phyloP scores from a whole-genome alignment of 1,139 yeast species.

The Pichia sp. region DNA sequence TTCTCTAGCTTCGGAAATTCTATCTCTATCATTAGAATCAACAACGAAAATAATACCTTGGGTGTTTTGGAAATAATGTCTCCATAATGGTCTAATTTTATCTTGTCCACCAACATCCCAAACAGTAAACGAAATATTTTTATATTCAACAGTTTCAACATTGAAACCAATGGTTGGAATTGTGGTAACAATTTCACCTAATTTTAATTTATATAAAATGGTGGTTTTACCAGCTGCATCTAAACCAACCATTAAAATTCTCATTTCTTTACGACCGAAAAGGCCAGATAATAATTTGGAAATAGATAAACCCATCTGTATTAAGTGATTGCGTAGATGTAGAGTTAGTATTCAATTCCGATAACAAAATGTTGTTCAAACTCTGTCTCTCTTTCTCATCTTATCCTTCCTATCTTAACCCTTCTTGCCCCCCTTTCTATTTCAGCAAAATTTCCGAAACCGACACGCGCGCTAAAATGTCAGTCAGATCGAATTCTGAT shows the following conservation, averaged over 20 bases:
- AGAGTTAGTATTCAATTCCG: conserved; percentile 6
- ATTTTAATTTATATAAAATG: conserved; percentile 79
- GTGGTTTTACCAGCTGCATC: conserved; percentile 94
- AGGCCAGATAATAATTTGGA: conserved; percentile 86
- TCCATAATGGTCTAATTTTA: conserved; percentile 92
- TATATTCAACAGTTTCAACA: conserved; percentile 91
- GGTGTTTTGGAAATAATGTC: conserved; percentile 91
- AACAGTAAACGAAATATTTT: conserved; percentile 88
- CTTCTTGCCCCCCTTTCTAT: no score
- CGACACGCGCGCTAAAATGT: no score
- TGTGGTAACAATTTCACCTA: conserved; percentile 89
- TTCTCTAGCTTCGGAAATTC: conserved; percentile 89
- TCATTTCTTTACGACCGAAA: conserved; percentile 76
- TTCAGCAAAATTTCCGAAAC: no score
- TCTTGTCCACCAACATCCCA: conserved; percentile 99
- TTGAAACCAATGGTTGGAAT: conserved; percentile 93
- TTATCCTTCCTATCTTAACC: no score
- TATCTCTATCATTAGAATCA: conserved; percentile 90
- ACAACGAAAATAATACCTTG: conserved; percentile 92
- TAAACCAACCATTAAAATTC: conserved; percentile 91
- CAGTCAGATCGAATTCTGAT: no score
- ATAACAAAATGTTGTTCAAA: no score
- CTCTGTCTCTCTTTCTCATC: neutral
- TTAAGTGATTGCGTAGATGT: no score
- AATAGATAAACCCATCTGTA: conserved; percentile 75